Percentiles rank a stretch among this genome's conserved stretches.
phyloP scores from a whole-genome alignment of 2,329 filamentous ascomycete species.

The Dothiorella sarmentorum region DNA sequence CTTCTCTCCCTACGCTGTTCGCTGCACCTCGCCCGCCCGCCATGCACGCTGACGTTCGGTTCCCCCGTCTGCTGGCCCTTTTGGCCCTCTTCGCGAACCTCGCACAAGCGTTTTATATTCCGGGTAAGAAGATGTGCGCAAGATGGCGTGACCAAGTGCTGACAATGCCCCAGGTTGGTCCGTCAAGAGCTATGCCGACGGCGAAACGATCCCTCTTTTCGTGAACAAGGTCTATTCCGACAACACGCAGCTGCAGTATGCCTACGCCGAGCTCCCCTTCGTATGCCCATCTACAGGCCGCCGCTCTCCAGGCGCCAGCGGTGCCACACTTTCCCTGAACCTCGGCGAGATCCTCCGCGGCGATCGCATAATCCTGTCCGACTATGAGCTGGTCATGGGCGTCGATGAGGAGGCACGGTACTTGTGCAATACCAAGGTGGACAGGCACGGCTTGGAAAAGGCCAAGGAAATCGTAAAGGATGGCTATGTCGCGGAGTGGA shows the following conservation, averaged over 20 bases:
- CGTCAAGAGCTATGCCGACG: slow-evolving; percentile 72
- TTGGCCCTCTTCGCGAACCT: slow-evolving; percentile 43
- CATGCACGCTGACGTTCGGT: slow-evolving; percentile 40
- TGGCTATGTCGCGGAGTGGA: slow-evolving; percentile 88
- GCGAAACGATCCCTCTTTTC: slow-evolving; percentile 76
- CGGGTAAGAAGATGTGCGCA: slow-evolving; percentile 55
- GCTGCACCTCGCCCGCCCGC: slow-evolving; percentile 6
- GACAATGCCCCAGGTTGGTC: slow-evolving; percentile 62
- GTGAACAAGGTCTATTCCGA: slow-evolving; percentile 93
- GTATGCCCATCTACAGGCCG: slow-evolving; percentile 75
- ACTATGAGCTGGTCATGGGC: slow-evolving; percentile 76
- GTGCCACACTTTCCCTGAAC: slow-evolving; percentile 76
- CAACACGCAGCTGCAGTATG: slow-evolving; percentile 85
- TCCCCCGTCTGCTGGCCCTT: slow-evolving; percentile 46
- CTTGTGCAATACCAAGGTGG: slow-evolving; percentile 68
- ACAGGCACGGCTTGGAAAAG: slow-evolving; percentile 61
- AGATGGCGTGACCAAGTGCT: slow-evolving; percentile 16
- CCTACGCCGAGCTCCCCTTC: slow-evolving; percentile 84
- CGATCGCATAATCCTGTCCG: slow-evolving; percentile 79
- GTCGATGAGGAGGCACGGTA: slow-evolving; percentile 69
- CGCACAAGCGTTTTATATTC: slow-evolving; percentile 73
- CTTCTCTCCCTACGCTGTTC: not conserved
- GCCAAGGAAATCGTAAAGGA: slow-evolving; percentile 70
- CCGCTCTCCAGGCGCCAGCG: slow-evolving; percentile 63
- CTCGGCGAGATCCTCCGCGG: slow-evolving; percentile 83